Base-by-base conservation (phyloP, 352 stramenopile species). In the Thalassiosira mediterranea region DNA sequence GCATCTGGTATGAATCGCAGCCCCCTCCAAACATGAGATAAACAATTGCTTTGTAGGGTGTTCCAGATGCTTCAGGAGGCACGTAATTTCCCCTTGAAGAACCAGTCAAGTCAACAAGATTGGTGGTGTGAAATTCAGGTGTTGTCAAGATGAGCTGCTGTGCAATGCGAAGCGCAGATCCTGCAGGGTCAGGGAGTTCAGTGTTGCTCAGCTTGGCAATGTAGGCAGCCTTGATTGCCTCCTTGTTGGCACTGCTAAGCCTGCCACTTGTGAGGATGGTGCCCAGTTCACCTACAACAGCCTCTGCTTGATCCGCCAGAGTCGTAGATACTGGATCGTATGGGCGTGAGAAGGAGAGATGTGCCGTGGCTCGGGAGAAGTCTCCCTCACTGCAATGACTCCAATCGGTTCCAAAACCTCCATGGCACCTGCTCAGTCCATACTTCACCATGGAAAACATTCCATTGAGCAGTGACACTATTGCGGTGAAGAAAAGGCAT, bases 41-140 rank as follows among this genome's bases (percentile, higher is more conserved):
- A 29, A 88, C 76, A 74, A 88, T 76, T n/a, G 80, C 71, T 38
- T 83, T 85, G 60, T 88, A 87, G 7, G 46, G 15, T 4, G 13
- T 32, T 21, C 67, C 70, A 64, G 58, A 70, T 23, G 62, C 23
- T 68, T 40, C 4, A 32, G 67, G 67, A 46, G 32, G 34, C 28
- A 28, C 19, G 23, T 64, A 63, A 10, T 56, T 26, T 34, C 2
- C 38, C 21, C 73, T 53, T 17, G 38, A n/a, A 52, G 56, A 17
- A 10, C 71, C 76, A 54, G 32, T 83, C 28, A 63, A 57, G n/a
- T 54, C 40, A 23, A 76, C 17, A 34, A 72, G 62, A 38, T 84
- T 88, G 2, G 73, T 92, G 1, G 67, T 88, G n/a, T 94, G 87
- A 56, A 93, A 95, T 68, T 93, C 87, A 4, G 89, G 78, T 7